Conservation (phyloP, 192 early-diverging fungal genomes). For the Coemansia sp. region DNA sequence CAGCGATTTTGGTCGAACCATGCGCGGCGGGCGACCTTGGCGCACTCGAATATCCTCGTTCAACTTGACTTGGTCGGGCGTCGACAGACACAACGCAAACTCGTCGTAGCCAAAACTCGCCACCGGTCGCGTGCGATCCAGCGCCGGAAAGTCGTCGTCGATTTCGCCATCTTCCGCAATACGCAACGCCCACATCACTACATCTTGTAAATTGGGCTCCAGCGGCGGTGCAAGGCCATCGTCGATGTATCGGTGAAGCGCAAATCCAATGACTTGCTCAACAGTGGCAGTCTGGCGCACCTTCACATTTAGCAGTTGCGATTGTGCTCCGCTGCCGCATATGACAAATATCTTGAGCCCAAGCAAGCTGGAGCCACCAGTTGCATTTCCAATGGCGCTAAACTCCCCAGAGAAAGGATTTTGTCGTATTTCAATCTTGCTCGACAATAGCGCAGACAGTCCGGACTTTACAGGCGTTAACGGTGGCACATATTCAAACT, state of each 20-base stretch:
- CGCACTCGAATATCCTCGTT: constrained; percentile 55
- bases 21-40: constrained; percentile 41
- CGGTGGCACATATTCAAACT: constrained; percentile 28
- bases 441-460: constrained; percentile 63
- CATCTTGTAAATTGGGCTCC: constrained; percentile 62
- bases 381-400: constrained; percentile 60
- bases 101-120: constrained; percentile 85
- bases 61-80: constrained; percentile 67
- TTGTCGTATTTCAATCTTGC: constrained; percentile 59
- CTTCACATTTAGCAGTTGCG: constrained; percentile 62
- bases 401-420: constrained; percentile 76
- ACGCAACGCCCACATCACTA: constrained; percentile 83
- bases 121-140: constrained; percentile 87
- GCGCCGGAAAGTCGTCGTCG: constrained; percentile 95
- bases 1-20: constrained; percentile 34
- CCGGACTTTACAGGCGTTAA: constrained; percentile 54
- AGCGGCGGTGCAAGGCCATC: constrained; percentile 66
- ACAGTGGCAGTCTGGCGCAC: constrained; percentile 82
- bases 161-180: constrained; percentile 96
- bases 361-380: constrained; percentile 60
- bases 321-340: constrained; percentile 41
- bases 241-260: constrained; percentile 85
- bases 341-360: constrained; percentile 70
- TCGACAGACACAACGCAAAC: constrained; percentile 85
- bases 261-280: constrained; percentile 93